These are phyloP conservation scores for Ophiostoma pallidulum DNA, from an alignment of 2,329 filamentous ascomycete species.

Conservation along the genomic window DNA sequence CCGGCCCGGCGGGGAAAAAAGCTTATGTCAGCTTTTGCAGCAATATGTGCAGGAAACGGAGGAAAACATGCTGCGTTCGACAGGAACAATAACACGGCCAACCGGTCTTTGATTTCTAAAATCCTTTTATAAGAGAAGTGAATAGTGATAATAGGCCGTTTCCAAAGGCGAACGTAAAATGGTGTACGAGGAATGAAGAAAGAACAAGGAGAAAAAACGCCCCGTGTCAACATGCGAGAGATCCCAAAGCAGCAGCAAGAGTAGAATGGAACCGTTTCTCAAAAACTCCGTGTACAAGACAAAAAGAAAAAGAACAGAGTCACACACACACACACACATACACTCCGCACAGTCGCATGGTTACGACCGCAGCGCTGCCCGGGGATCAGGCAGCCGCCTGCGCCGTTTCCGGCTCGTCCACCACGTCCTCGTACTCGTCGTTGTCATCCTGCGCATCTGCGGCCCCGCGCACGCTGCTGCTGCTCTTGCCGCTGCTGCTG, in stretches of 20 bases:
- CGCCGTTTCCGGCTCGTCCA: conserved; percentile 17
- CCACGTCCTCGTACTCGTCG: conserved; percentile 29
- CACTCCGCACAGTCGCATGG: too few relatives aligned
- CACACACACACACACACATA: neutral
- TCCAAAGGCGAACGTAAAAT: too few relatives aligned
- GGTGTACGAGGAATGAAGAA: neutral
- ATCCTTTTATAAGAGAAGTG: too few relatives aligned
- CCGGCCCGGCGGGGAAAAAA: neutral
- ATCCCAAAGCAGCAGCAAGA: conserved; percentile 2
- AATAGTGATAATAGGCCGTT: too few relatives aligned
- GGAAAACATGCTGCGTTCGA: too few relatives aligned
- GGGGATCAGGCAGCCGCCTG: neutral
- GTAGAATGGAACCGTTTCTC: conserved; percentile 9
- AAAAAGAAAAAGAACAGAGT: neutral
- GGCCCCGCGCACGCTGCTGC: conserved; percentile 21
- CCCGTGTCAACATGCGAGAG: neutral
- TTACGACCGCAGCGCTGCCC: too few relatives aligned
- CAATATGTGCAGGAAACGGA: too few relatives aligned
- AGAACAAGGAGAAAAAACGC: conserved; percentile 1
- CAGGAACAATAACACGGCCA: too few relatives aligned
- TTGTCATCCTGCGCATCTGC: conserved; percentile 1
- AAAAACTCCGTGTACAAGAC: conserved; percentile 3
- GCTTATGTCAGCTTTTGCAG: too few relatives aligned
- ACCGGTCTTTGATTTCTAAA: too few relatives aligned
- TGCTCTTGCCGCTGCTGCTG: conserved; percentile 1